Evolutionary conservation across 345 rosid species (phyloP).

Genomic region (Salix dunnii): DNA sequence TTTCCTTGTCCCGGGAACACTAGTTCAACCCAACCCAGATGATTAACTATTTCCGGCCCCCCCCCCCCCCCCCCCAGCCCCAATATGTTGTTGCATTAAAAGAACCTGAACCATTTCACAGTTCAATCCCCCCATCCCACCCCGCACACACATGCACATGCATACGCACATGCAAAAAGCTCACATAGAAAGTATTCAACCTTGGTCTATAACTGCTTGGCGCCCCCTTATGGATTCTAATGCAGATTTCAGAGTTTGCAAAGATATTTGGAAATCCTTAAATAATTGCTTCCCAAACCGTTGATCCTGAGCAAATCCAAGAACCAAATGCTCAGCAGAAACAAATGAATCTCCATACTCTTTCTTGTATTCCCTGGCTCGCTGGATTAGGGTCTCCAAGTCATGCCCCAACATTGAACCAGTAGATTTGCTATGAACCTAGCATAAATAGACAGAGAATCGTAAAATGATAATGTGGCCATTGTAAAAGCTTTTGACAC

Average conservation of each 20-base stretch:
- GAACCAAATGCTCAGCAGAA: constrained; percentile 97
- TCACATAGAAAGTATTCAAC: constrained; percentile 26
- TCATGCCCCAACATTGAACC: constrained; percentile 98
- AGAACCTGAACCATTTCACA: neutral
- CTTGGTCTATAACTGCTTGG: constrained; percentile 97
- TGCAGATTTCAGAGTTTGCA: constrained; percentile 64
- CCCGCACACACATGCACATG: neutral
- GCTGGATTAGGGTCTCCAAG: constrained; percentile 73
- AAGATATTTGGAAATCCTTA: constrained; percentile 73
- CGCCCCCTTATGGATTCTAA: constrained; percentile 89
- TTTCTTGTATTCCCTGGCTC: constrained; percentile 83
- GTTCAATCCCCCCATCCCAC: neutral
- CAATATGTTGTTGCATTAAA: neutral
- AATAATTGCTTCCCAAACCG: constrained; percentile 91
- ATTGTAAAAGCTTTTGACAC: neutral
- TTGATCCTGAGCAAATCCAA: constrained; percentile 68
- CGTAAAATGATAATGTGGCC: constrained; percentile 7
- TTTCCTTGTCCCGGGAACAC: neutral
- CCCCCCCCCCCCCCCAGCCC: neutral
- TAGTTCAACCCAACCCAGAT: neutral
- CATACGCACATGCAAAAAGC: neutral
- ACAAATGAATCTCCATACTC: constrained; percentile 86
- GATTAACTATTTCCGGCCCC: neutral
- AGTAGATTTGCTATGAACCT: constrained; percentile 87
- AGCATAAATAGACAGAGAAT: constrained; percentile 4